Evolutionary conservation across 2,329 filamentous ascomycete genomes (phyloP), one percentile per base, ranked within the genome.

Genomic region (Paecilomyces fulvus): DNA sequence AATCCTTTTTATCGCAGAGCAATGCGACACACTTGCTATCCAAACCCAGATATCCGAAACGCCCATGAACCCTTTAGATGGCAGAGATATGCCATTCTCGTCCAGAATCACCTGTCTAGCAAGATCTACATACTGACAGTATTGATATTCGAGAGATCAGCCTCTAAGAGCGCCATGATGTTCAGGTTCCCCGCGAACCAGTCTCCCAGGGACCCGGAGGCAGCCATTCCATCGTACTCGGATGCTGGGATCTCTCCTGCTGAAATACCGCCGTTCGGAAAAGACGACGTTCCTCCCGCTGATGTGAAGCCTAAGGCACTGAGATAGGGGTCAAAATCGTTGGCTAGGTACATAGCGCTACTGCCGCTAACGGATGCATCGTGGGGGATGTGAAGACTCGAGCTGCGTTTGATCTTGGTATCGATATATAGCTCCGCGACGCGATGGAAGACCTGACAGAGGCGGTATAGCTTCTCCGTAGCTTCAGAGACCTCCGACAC

Each of bases 391-490:
- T 49, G 48, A 5, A 49, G 7, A 9, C 28, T 49, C 6, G 48
- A 49, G 48, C 21, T 49, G 20, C 21, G 21, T n/a, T 51, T 51
- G 11, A 56, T 53, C 43, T 60, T 60, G n/a, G 58, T 48, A n/a
- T 55, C 30, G n/a, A 60, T 60, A 23, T 60, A 60, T 31, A 60
- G 30, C 23, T 60, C 56, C 1, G 58, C 58, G 14, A 60, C 58
- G n/a, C 58, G 58, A 30, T 60, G 58, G 23, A 60, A 60, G 17
- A 60, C 75, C 51, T 78, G 76, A 60, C 80, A 84, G 33, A 86
- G 74, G 17, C 78, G 78, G 61, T 81, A 78, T 17, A 85, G 73
- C 63, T 81, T 83, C 51, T 79, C 76, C 17, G 81, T 75, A 5
- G 79, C 77, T 64, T 83, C 79, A 2, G 80, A 83, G 1, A 76